Base-by-base conservation (phyloP, 1,284 basidiomycete genomes). In the Cryptococcus sp. region DNA sequence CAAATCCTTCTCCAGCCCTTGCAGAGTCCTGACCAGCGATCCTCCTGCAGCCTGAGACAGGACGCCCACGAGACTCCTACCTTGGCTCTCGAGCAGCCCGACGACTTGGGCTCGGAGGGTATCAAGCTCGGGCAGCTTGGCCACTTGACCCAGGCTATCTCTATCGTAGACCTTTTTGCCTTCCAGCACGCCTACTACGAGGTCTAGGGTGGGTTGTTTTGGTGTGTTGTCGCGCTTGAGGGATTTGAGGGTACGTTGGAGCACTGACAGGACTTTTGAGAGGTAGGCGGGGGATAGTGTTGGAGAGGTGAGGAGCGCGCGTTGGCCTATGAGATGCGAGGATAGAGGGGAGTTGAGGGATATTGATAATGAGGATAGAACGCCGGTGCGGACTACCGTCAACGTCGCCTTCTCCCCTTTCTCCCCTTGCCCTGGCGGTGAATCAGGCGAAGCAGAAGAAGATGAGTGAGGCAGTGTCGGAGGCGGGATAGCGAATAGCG, bases 181-280 rank as follows among this genome's bases (percentile, higher is more conserved):
- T 51, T 82, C 80, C 47, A 80, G 41, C 7, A 81, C 43, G 2
- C 75, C 77, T 8, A 71, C 76, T 3, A 81, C 62, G 43, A 82
- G 64, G 16, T 64, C 61, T 27, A 82, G 56, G 3, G 65, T 63
- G 8, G 79, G 73, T 57, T 75, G 71, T 55, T 66, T 68, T 25
- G 57, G 43, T 19, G 63, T 46, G 3, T 54, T 65, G n/a, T 68
- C 70, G 40, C 69, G 63, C 51, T 68, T 58, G 41, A 58, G 20
- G 22, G 54, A 52, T 42, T 65, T 67, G 46, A 78, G 45, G n/a
- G 64, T 57, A 35, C 67, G 68, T 15, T 70, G 62, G 43, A 80
- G 57, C 45, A 74, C 66, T 16, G 54, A 46, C 5, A 81, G 68
- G 48, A 81, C 61, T 43, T 63, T 45, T 27, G 67, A 56, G 54